Conservation (phyloP, 805 yeast genomes). For the Myxozyma udenii region DNA sequence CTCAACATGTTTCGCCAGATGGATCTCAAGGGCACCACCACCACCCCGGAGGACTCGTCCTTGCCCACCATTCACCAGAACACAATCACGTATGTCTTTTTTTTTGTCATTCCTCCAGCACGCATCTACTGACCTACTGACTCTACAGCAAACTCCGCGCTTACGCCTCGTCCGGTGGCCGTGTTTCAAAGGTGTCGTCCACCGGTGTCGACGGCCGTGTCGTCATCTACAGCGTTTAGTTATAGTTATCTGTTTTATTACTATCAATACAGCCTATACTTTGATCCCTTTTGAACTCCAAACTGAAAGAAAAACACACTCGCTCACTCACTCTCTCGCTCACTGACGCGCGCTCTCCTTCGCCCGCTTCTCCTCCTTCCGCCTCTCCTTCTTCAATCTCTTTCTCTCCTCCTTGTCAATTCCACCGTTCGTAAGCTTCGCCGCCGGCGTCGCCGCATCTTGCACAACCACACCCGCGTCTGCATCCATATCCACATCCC, state of each 20-base stretch:
- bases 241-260: too few species aligned
- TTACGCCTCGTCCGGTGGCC: slow-evolving; percentile 45
- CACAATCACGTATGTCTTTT: slow-evolving; percentile 53
- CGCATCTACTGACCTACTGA: background rate
- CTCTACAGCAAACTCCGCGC: slow-evolving; percentile 43
- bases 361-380: slow-evolving; percentile 24
- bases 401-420: slow-evolving; percentile 27
- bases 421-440: slow-evolving; percentile 13
- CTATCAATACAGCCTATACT: too few species aligned
- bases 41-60: slow-evolving; percentile 44
- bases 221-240: slow-evolving; percentile 63
- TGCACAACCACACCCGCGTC: background rate
- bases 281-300: too few species aligned
- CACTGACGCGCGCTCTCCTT: too few species aligned
- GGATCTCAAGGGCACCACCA: slow-evolving; percentile 84
- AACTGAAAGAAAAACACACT: background rate
- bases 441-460: slow-evolving; percentile 18
- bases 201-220: slow-evolving; percentile 91
- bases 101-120: background rate
- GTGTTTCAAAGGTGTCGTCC: slow-evolving; percentile 60
- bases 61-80: slow-evolving; percentile 86
- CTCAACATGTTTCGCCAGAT: slow-evolving; percentile 91
- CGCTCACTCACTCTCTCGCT: too few species aligned
- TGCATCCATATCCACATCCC: background rate
- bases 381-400: slow-evolving; percentile 23